Evolutionary conservation across 768 basidiomycete species (phyloP).

Genomic region (Sarcodon sp.): DNA sequence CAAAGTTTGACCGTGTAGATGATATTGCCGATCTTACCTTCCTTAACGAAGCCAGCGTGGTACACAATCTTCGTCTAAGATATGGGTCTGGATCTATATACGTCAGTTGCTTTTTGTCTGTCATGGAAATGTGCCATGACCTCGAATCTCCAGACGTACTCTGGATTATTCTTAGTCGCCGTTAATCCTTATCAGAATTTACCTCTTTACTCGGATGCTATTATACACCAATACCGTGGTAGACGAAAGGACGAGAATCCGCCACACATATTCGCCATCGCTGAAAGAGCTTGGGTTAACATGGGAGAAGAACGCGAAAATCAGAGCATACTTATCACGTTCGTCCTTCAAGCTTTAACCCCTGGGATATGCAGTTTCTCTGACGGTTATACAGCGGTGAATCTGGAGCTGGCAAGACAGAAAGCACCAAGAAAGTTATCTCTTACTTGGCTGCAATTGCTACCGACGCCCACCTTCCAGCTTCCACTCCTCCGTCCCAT

Average conservation of each 20-base stretch:
- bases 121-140: slow-evolving; percentile 1
- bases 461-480: slow-evolving; percentile 52
- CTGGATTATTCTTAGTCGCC: slow-evolving; percentile 94
- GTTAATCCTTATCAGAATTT: slow-evolving; percentile 94
- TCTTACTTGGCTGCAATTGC: slow-evolving; percentile 98
- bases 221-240: slow-evolving; percentile 82
- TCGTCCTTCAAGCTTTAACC: slow-evolving; percentile 24
- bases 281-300: slow-evolving; percentile 95
- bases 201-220: slow-evolving; percentile 82
- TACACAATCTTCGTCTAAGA: slow-evolving; percentile 90
- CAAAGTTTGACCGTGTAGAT: slow-evolving; percentile 94
- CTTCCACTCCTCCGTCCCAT: slow-evolving; percentile 35
- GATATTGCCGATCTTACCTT: slow-evolving; percentile 98
- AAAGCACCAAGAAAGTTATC: slow-evolving; percentile 98
- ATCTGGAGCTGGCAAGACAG: slow-evolving; percentile 98
- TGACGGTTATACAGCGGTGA: slow-evolving; percentile 56
- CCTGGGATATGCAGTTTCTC: neutral
- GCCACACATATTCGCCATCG: slow-evolving; percentile 95
- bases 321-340: slow-evolving; percentile 98
- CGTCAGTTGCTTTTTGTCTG: slow-evolving; percentile 32
- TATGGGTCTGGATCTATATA: slow-evolving; percentile 90
- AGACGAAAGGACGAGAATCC: slow-evolving; percentile 85
- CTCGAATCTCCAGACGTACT: slow-evolving; percentile 58
- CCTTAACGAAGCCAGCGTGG: slow-evolving; percentile 95
- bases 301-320: slow-evolving; percentile 97